Percentiles rank a stretch among this genome's conserved stretches.
Conservation (phyloP, 2,329 filamentous ascomycete species). For the Fusarium chlamydosporum region DNA sequence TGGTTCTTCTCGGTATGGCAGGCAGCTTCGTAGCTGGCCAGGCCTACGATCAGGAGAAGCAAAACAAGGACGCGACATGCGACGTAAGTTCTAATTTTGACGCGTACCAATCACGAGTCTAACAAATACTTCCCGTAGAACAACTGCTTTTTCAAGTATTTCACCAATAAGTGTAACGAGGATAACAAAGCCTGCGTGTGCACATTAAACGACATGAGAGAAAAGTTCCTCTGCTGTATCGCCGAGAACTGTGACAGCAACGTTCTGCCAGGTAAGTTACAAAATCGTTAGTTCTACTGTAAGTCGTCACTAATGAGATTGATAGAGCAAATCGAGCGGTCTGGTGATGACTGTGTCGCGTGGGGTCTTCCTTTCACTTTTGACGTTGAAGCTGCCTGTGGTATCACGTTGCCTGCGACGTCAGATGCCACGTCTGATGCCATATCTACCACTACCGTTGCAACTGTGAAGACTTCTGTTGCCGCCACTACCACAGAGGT, state of each 20-base stretch:
- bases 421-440: neutral
- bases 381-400: slow-evolving; percentile 14
- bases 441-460: neutral
- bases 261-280: slow-evolving; percentile 2
- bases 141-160: slow-evolving; percentile 15
- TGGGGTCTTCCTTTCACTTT: slow-evolving; percentile 7
- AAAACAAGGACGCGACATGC: slow-evolving; percentile 11
- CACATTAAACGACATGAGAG: slow-evolving; percentile 6
- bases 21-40: slow-evolving; percentile 14
- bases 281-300: rapidly evolving
- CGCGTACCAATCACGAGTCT: rapidly evolving
- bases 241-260: slow-evolving; percentile 1
- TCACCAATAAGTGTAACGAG: slow-evolving; percentile 18
- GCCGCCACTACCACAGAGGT: neutral
- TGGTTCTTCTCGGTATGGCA: neutral
- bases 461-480: neutral
- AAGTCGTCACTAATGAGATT: neutral
- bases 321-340: slow-evolving; percentile 9
- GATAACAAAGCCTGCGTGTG: slow-evolving; percentile 21
- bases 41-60: slow-evolving; percentile 7
- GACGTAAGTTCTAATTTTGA: neutral
- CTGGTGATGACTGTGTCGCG: neutral
- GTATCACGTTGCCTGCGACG: slow-evolving; percentile 5
- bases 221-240: slow-evolving; percentile 20
- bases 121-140: neutral